Percentiles rank a stretch among this genome's conserved stretches.
Evolutionary conservation across 2,329 filamentous ascomycete genomes (phyloP).

Genomic region (Hansfordia pulvinata): DNA sequence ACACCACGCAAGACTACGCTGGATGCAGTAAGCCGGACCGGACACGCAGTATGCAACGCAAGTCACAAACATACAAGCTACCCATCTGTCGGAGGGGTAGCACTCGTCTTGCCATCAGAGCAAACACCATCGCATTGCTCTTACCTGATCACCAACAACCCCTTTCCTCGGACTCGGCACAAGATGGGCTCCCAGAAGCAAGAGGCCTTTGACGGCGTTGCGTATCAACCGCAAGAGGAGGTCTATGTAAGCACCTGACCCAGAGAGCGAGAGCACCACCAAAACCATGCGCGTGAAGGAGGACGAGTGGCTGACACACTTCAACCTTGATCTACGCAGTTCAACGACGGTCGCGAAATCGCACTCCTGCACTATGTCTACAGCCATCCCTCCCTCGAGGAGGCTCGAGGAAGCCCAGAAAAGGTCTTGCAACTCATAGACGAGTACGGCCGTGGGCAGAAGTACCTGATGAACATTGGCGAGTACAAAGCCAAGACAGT

Average conservation of each 20-base stretch:
- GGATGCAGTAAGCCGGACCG: too few species aligned
- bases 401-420: slow-evolving; percentile 49
- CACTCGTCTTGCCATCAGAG: too few species aligned
- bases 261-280: background rate
- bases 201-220: slow-evolving; percentile 20
- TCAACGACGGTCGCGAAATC: slow-evolving; percentile 61
- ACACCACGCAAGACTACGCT: too few species aligned
- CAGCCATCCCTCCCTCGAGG: slow-evolving; percentile 42
- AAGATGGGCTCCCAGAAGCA: slow-evolving; percentile 5
- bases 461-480: slow-evolving; percentile 72
- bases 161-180: background rate
- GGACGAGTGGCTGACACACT: too few species aligned
- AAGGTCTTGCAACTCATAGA: slow-evolving; percentile 58
- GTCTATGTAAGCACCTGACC: slow-evolving; percentile 15
- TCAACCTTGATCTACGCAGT: slow-evolving; percentile 23
- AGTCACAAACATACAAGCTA: too few species aligned
- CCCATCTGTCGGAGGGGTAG: too few species aligned
- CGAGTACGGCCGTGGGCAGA: slow-evolving; percentile 48
- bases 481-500: slow-evolving; percentile 62
- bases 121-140: too few species aligned
- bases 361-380: slow-evolving; percentile 61
- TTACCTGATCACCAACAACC: slow-evolving; percentile 1
- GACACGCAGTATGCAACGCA: too few species aligned
- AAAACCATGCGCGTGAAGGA: background rate
- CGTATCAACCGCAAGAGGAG: slow-evolving; percentile 26